Evolutionary conservation across 2,329 filamentous ascomycete genomes (phyloP).

Genomic region (Thermomyces lanuginosus): DNA sequence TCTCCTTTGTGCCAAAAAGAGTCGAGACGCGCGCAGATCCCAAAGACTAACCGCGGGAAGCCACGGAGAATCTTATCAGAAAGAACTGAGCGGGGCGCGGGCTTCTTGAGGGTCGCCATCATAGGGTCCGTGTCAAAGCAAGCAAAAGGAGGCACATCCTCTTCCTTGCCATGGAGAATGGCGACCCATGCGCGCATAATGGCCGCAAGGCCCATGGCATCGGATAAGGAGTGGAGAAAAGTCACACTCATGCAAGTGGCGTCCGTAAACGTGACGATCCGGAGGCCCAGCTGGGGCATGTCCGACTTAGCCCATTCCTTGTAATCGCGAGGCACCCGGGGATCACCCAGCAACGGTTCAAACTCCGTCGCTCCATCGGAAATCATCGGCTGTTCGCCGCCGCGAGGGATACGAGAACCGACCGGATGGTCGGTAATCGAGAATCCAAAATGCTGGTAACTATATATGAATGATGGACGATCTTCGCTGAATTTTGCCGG

Average conservation of each 20-base stretch:
- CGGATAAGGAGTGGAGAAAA: slow-evolving; percentile 34
- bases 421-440: slow-evolving; percentile 28
- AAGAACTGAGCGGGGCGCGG: slow-evolving; percentile 3
- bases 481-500: slow-evolving; percentile 20
- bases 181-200: slow-evolving; percentile 33
- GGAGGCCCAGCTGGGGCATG: slow-evolving; percentile 32
- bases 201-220: slow-evolving; percentile 28
- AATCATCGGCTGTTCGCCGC: slow-evolving; percentile 15
- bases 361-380: slow-evolving; percentile 14
- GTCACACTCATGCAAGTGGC: slow-evolving; percentile 33
- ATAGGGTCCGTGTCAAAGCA: slow-evolving; percentile 4
- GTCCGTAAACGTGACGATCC: slow-evolving; percentile 34
- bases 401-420: slow-evolving; percentile 21
- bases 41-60: slow-evolving; percentile 2
- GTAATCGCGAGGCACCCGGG: neutral
- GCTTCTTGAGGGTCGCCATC: slow-evolving; percentile 2
- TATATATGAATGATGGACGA: slow-evolving; percentile 28
- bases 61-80: slow-evolving; percentile 3
- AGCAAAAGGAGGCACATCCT: slow-evolving; percentile 13
- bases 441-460: slow-evolving; percentile 21
- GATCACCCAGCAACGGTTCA: slow-evolving; percentile 8
- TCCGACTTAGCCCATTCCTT: slow-evolving; percentile 29
- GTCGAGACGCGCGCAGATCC: no score
- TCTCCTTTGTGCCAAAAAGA: slow-evolving; percentile 17
- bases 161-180: slow-evolving; percentile 28